phyloP scores from a whole-genome alignment of 2,329 filamentous ascomycete genomes.

The Penicillium sp. region DNA sequence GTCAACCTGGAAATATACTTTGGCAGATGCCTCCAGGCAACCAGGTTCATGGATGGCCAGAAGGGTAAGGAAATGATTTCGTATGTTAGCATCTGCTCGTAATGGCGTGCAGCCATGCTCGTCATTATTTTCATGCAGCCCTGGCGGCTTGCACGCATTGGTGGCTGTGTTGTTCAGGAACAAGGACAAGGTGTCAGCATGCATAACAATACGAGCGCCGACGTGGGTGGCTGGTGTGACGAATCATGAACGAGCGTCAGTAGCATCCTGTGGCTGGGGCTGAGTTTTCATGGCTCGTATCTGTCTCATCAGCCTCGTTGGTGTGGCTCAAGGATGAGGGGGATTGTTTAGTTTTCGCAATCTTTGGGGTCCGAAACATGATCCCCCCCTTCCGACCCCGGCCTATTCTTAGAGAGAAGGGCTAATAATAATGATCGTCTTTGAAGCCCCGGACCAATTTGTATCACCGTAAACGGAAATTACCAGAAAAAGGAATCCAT shows the following conservation, averaged over 20 bases:
- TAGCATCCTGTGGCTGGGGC: conserved; percentile 15
- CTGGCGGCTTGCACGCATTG: background rate
- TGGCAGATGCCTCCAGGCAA: background rate
- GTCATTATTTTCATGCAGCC: background rate
- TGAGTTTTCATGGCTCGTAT: conserved; percentile 1
- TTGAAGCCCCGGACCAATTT: background rate
- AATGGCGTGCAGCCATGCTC: background rate
- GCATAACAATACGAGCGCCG: background rate
- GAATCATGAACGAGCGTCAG: conserved; percentile 11
- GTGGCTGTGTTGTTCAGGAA: background rate
- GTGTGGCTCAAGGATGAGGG: conserved; percentile 15
- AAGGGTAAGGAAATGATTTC: background rate
- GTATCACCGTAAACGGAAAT: conserved; percentile 9
- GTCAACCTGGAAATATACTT: background rate
- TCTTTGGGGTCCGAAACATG: conserved; percentile 13
- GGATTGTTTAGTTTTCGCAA: background rate
- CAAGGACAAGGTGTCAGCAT: background rate
- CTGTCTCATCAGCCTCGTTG: background rate
- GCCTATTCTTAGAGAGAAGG: conserved; percentile 13
- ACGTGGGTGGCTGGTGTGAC: conserved; percentile 17
- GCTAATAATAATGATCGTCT: background rate
- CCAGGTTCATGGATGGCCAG: background rate
- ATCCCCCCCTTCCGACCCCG: background rate
- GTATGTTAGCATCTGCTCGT: background rate
- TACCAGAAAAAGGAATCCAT: background rate